phyloP scores from a whole-genome alignment of 768 basidiomycete genomes.

The Termitomyces heimii region DNA sequence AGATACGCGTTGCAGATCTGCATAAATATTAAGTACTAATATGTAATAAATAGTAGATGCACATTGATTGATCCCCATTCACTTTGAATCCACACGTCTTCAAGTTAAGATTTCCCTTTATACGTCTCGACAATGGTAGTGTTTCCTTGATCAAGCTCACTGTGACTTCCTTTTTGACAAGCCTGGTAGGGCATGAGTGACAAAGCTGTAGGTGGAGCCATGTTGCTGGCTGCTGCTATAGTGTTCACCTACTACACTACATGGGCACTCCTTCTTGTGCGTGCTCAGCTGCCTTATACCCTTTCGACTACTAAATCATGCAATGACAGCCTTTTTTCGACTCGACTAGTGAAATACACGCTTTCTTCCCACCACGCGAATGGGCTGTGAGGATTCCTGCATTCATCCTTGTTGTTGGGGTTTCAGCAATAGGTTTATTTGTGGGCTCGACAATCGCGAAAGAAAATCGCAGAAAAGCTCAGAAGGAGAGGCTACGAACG shows the following conservation, averaged over 20 bases:
- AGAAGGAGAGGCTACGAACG: conserved; percentile 54
- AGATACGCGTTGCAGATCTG: conserved; percentile 1
- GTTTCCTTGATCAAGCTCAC: conserved; percentile 2
- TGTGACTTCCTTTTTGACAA: conserved; percentile 2
- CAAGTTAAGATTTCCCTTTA: conserved; percentile 3
- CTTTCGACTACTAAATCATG: conserved; percentile 7
- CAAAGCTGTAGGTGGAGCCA: conserved; percentile 69
- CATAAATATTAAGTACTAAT: not conserved
- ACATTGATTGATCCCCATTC: not conserved
- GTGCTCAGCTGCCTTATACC: conserved; percentile 18
- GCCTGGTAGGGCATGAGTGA: conserved; percentile 69
- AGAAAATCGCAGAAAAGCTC: conserved; percentile 65
- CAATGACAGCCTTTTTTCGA: conserved; percentile 74
- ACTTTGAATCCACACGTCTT: conserved; percentile 1
- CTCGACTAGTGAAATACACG: conserved; percentile 62
- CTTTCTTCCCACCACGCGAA: conserved; percentile 81
- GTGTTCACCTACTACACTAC: conserved; percentile 88
- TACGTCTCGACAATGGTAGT: conserved; percentile 11
- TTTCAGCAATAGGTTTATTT: conserved; percentile 77
- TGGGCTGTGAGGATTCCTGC: conserved; percentile 91
- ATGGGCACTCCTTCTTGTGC: conserved; percentile 85
- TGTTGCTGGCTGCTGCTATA: conserved; percentile 72
- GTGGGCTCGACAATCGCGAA: conserved; percentile 70
- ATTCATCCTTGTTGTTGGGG: conserved; percentile 72
- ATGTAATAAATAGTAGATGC: not conserved